Evolutionary conservation across 2,329 filamentous ascomycete species (phyloP), one percentile per base, ranked within the genome.

Genomic region (Didymella keratinophila): DNA sequence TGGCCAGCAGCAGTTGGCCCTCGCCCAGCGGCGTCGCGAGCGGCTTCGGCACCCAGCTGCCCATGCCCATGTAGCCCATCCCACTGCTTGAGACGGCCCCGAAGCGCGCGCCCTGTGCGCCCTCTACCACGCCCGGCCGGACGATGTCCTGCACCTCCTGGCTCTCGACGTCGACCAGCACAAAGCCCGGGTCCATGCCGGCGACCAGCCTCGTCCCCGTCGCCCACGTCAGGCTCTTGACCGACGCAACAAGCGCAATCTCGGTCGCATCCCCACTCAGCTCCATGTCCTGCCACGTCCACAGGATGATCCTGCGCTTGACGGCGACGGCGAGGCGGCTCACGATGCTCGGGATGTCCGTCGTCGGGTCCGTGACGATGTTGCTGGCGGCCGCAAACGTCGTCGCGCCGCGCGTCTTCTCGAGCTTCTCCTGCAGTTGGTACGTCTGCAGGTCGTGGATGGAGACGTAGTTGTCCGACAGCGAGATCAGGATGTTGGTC

Each of bases 11-110:
- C 74, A 98, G 86, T 78, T 97, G 87, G 4, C 91, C 91, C 63
- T 96, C 91, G 2, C 87, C 86, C 12, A 99, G 83, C 66, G 89
- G 89, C 6, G 93, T 89, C 6, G 92, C 92, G 68, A 99, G 83
- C 7, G 95, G 96, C 71, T 92, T 96, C 1, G 95, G 94, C 55
- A 94, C 92, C 81, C 93, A 95, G 41, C 92, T 91, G 48, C 92
- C 93, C 73, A 98, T 88, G 1, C 94, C 94, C 86, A 98, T 96
- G 73, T 98, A 98, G 43, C 93, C 93, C 92, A 98, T 97, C 91
- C 8, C 89, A 90, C 53, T 89, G 90, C 59, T n/a, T n/a, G 89
- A 90, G 62, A 94, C 89, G 2, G 92, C 90, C 6, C 92, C 92
- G 66, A 97, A 94, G 36, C 93, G 86, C 54, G 87, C 88, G 2